Percentiles rank a stretch among this genome's conserved stretches.
phyloP scores from a whole-genome alignment of 2,329 filamentous ascomycete species.

The Fusarium sp. region DNA sequence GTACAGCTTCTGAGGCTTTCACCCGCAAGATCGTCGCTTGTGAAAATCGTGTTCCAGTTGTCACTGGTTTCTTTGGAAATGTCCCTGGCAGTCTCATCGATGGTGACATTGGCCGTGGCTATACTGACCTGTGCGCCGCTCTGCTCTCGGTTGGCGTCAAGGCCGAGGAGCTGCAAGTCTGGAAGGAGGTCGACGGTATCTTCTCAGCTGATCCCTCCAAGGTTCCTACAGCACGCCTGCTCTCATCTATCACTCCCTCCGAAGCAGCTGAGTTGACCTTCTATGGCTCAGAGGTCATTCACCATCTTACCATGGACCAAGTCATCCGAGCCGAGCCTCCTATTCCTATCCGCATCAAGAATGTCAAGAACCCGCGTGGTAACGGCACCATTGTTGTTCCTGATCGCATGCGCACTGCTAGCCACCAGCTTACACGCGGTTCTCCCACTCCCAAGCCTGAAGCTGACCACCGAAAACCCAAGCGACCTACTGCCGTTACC shows the following conservation, averaged over 20 bases:
- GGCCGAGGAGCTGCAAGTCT: slow-evolving; percentile 92
- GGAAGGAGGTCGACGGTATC: slow-evolving; percentile 99
- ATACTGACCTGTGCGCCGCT: slow-evolving; percentile 95
- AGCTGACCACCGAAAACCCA: slow-evolving; percentile 65
- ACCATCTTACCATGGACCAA: slow-evolving; percentile 99
- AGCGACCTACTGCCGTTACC: slow-evolving; percentile 88
- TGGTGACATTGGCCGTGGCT: slow-evolving; percentile 89
- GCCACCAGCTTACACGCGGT: slow-evolving; percentile 69
- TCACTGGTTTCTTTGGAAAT: slow-evolving; percentile 95
- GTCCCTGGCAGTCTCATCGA: slow-evolving; percentile 92
- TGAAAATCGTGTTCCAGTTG: slow-evolving; percentile 75
- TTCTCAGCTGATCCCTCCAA: slow-evolving; percentile 87
- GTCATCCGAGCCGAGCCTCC: slow-evolving; percentile 81
- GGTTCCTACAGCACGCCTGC: slow-evolving; percentile 91
- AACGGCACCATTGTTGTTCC: slow-evolving; percentile 86
- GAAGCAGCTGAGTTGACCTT: slow-evolving; percentile 97
- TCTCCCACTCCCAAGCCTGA: slow-evolving; percentile 57
- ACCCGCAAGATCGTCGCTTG: slow-evolving; percentile 73
- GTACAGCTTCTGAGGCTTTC: slow-evolving; percentile 70
- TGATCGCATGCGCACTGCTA: slow-evolving; percentile 67
- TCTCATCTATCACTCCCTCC: slow-evolving; percentile 88
- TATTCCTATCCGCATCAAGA: slow-evolving; percentile 90
- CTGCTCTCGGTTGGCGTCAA: slow-evolving; percentile 89
- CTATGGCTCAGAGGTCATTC: slow-evolving; percentile 95
- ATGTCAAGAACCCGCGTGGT: slow-evolving; percentile 86